Conservation (phyloP, 2,329 filamentous ascomycete genomes). For the Trichoderma atrobrunneum region DNA sequence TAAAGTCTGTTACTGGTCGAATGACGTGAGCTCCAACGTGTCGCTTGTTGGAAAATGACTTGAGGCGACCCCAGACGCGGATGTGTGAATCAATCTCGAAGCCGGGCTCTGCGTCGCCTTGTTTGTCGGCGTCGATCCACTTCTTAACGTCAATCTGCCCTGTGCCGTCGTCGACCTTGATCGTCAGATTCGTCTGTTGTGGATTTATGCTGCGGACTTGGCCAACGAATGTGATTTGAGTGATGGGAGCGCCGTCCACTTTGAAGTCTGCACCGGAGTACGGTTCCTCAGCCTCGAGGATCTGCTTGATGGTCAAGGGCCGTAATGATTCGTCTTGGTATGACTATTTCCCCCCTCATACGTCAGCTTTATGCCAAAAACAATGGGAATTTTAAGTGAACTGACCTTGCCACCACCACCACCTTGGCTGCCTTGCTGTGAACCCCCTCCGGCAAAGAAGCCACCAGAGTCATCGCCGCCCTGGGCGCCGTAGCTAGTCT, state of each 20-base stretch:
- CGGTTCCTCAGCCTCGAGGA: constrained; percentile 76
- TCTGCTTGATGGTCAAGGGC: constrained; percentile 93
- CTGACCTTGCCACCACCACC: constrained; percentile 43
- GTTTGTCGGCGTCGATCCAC: constrained; percentile 69
- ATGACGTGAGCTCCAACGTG: constrained; percentile 79
- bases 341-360: constrained; percentile 36
- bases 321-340: constrained; percentile 83
- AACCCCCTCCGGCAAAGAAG: constrained; percentile 56
- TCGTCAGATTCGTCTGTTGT: constrained; percentile 89
- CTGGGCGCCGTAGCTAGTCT: constrained; percentile 49
- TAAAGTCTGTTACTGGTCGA: constrained; percentile 75
- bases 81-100: constrained; percentile 76
- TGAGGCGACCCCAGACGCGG: constrained; percentile 80
- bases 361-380: not conserved
- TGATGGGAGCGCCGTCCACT: constrained; percentile 73
- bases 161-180: constrained; percentile 93
- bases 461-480: constrained; percentile 61
- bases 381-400: not conserved
- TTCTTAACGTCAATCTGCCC: constrained; percentile 87
- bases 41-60: constrained; percentile 78
- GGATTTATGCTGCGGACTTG: constrained; percentile 83
- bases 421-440: constrained; percentile 56
- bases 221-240: constrained; percentile 76
- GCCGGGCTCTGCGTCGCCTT: constrained; percentile 46
- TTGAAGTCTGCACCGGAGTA: constrained; percentile 73